Evolutionary conservation across 345 rosid species (phyloP).

Genomic region (Arabidopsis thaliana): DNA sequence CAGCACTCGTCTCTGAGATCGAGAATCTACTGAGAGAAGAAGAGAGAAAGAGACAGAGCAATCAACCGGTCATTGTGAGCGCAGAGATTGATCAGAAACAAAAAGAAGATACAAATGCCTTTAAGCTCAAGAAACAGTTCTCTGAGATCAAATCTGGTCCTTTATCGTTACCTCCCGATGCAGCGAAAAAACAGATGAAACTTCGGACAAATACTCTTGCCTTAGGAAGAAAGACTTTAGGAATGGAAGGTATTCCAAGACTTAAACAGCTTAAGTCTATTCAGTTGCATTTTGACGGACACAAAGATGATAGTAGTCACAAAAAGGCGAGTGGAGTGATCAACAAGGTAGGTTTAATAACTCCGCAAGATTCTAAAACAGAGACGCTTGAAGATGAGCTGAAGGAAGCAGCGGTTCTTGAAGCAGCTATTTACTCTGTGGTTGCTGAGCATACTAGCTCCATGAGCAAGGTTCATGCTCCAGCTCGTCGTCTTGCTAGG

Average conservation of each 20-base stretch:
- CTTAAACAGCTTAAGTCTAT: constrained; percentile 63
- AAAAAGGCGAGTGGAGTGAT: constrained; percentile 31
- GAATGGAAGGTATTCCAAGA: constrained; percentile 56
- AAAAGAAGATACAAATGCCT: constrained; percentile 39
- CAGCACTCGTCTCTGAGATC: constrained; percentile 44
- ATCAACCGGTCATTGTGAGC: constrained; percentile 2
- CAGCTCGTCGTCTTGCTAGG: constrained; percentile 91
- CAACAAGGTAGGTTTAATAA: constrained; percentile 42
- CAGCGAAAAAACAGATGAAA: constrained; percentile 53
- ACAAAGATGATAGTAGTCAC: constrained; percentile 43
- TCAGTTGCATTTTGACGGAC: constrained; percentile 55
- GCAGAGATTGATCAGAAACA: constrained; percentile 41
- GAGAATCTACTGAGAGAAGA: constrained; percentile 44
- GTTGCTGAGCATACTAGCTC: constrained; percentile 96
- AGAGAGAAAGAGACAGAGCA: constrained; percentile 43
- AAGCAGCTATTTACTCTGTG: constrained; percentile 85
- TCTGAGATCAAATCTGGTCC: constrained; percentile 46
- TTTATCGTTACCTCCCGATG: constrained; percentile 49
- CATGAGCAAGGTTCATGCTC: constrained; percentile 76
- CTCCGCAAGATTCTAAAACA: constrained; percentile 52
- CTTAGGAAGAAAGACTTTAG: constrained; percentile 49
- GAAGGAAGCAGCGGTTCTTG: constrained; percentile 87
- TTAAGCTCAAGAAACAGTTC: constrained; percentile 46
- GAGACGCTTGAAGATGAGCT: constrained; percentile 84
- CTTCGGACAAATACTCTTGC: constrained; percentile 67